These are phyloP conservation scores for Yamadazyma sp. DNA, from an alignment of 805 yeast genomes.

Conservation along the genomic window DNA sequence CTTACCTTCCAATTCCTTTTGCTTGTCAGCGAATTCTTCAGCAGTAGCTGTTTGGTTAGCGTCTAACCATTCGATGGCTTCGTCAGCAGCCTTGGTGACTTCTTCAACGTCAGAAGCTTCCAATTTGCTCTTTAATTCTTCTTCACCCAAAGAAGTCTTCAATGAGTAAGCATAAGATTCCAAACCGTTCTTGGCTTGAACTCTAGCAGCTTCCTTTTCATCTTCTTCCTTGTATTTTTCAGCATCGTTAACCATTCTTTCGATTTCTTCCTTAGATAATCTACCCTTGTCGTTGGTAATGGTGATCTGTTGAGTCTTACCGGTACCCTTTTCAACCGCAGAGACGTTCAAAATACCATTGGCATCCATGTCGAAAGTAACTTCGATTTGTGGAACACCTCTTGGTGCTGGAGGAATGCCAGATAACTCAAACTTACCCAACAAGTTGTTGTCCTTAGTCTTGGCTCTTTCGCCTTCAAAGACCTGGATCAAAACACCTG, in stretches of 20 bases:
- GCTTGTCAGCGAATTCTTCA: constrained; percentile 89
- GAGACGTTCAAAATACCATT: constrained; percentile 96
- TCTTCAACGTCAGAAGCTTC: constrained; percentile 59
- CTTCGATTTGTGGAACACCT: constrained; percentile 98
- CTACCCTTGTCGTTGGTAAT: constrained; percentile 99
- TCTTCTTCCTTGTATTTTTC: constrained; percentile 97
- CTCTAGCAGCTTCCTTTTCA: constrained; percentile 90
- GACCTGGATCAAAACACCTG: constrained; percentile 97
- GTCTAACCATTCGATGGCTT: constrained; percentile 89
- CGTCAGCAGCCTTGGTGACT: constrained; percentile 78
- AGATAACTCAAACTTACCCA: constrained; percentile 94
- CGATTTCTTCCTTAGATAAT: constrained; percentile 95
- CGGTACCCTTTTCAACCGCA: constrained; percentile 97
- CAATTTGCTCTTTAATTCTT: constrained; percentile 15
- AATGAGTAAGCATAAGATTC: constrained; percentile 94
- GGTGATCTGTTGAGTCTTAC: constrained; percentile 95
- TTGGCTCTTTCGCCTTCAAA: constrained; percentile 98
- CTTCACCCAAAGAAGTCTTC: constrained; percentile 63
- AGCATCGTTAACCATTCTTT: constrained; percentile 96
- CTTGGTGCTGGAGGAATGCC: constrained; percentile 99
- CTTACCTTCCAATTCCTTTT: constrained; percentile 91
- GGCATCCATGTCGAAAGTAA: constrained; percentile 94
- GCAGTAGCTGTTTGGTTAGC: constrained; percentile 87
- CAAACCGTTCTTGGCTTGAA: constrained; percentile 90
- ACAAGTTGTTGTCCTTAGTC: constrained; percentile 92